Evolutionary conservation across 768 basidiomycete genomes (phyloP), one percentile per base, ranked within the genome.

Genomic region (Tylopilus intermedius): DNA sequence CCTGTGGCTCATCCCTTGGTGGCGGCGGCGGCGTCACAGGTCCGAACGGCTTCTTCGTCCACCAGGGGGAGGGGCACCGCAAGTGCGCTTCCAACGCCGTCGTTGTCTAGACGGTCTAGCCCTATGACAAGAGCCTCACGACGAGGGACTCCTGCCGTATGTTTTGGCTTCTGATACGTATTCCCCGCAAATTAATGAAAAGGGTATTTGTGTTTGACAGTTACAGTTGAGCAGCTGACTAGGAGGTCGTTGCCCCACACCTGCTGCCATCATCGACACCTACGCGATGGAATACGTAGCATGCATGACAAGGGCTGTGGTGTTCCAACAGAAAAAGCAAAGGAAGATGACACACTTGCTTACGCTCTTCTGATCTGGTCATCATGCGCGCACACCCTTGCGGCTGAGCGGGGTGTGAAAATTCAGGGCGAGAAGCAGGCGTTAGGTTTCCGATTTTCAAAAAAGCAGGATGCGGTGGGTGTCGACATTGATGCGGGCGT

Each of bases 381-480:
- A 18, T 38, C 4, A 38, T 38, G 33, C 33, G 33, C 33, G 1
- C 39, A 10, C 40, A 5, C 33, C 14, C 32, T 21, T 33, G 21
- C 32, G 13, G 50, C 51, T 50, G 41, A 39, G 51, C 60, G 57
- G 58, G 43, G 62, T 57, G 59, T 52, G 49, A 66, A 64, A 10
- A 37, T 45, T 50, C 66, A 62, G 65, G 65, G 65, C 59, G 49
- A 63, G 66, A 67, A 67, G 61, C 61, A 42, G 33, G 38, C 18
- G 48, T 59, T 60, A 58, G 46, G 62, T 67, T 67, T 62, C 56
- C 60, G 66, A 67, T 68, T 67, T 67, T 64, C 62, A 67, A 66
- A 68, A 47, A 56, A 29, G n/a, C 32, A 40, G 44, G 33, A 37
- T 29, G 45, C 15, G 39, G 21, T 41, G 35, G 41, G 35, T 30